A percentile compares a stretch with the other conserved stretches of the same genome.
These are phyloP conservation scores for Eleusine indica DNA, from an alignment of 176 grass and related monocot genomes.

Conservation along the genomic window DNA sequence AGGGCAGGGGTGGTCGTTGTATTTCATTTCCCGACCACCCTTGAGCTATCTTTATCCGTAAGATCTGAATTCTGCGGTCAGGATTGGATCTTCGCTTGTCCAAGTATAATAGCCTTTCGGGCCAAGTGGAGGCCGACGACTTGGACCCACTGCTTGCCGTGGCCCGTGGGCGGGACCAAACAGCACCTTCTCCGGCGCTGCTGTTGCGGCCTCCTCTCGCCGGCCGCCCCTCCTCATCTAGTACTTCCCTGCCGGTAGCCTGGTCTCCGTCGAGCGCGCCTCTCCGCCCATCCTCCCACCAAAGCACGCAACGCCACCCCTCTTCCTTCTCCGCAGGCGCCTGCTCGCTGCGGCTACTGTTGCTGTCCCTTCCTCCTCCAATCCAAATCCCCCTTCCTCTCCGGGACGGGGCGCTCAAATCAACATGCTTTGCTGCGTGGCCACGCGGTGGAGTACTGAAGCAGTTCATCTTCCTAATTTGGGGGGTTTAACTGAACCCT, in stretches of 20 bases:
- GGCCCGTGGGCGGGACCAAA: neutral
- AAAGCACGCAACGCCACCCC: neutral
- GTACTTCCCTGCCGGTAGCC: neutral
- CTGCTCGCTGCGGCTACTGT: neutral
- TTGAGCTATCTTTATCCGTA: neutral
- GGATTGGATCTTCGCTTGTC: too few species aligned
- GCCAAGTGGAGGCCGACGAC: neutral
- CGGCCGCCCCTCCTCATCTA: neutral
- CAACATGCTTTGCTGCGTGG: too few species aligned
- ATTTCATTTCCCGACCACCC: neutral
- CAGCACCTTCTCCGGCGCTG: neutral
- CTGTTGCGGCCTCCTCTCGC: too few species aligned
- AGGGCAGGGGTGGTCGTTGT: neutral
- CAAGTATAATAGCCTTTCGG: neutral
- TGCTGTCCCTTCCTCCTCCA: neutral
- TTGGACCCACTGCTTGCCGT: neutral
- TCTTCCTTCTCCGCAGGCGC: neutral
- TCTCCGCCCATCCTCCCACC: neutral
- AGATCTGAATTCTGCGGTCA: too few species aligned
- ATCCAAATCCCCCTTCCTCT: neutral
- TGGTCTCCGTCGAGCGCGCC: neutral
- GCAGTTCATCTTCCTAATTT: neutral
- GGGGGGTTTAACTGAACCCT: conserved; percentile 15
- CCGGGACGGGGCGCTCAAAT: neutral
- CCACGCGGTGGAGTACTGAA: neutral